Percentiles rank a stretch among this genome's conserved stretches.
phyloP scores from a whole-genome alignment of 306 rosid genomes.

The Cicer yamashitae region DNA sequence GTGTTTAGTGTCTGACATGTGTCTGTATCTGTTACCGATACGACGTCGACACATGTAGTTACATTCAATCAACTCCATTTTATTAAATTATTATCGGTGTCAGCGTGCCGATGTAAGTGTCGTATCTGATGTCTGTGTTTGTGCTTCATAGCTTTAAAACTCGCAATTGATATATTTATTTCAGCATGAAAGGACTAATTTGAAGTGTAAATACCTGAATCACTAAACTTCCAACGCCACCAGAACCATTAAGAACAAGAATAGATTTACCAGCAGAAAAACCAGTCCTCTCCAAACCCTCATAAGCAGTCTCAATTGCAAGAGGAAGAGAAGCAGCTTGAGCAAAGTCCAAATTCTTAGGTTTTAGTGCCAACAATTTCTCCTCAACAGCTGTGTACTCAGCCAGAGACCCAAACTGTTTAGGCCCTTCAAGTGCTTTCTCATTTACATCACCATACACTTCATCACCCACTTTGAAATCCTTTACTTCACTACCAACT shows the following conservation, averaged over 20 bases:
- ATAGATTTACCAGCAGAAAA: conserved; percentile 88
- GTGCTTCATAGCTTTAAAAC: no score
- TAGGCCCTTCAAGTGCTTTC: conserved; percentile 88
- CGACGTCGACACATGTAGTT: no score
- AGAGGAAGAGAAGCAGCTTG: conserved; percentile 88
- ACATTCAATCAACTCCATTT: no score
- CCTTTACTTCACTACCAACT: conserved; percentile 78
- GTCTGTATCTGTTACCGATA: rapidly evolving
- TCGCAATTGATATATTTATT: no score
- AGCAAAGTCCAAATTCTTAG: conserved; percentile 76
- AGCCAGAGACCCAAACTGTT: conserved; percentile 86
- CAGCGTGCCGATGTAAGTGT: no score
- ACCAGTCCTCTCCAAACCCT: conserved; percentile 82
- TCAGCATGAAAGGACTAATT: no score
- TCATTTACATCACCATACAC: conserved; percentile 87
- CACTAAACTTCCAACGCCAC: conserved; percentile 94
- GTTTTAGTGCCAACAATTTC: conserved; percentile 77
- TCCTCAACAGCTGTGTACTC: conserved; percentile 95
- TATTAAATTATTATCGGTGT: no score
- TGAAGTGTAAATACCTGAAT: conserved; percentile 70
- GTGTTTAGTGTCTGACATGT: no score
- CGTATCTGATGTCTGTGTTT: no score
- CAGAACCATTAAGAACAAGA: conserved; percentile 89
- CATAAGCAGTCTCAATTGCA: conserved; percentile 89
- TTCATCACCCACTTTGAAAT: conserved; percentile 84